phyloP scores from a whole-genome alignment of 768 basidiomycete species.

The Russula compacta region DNA sequence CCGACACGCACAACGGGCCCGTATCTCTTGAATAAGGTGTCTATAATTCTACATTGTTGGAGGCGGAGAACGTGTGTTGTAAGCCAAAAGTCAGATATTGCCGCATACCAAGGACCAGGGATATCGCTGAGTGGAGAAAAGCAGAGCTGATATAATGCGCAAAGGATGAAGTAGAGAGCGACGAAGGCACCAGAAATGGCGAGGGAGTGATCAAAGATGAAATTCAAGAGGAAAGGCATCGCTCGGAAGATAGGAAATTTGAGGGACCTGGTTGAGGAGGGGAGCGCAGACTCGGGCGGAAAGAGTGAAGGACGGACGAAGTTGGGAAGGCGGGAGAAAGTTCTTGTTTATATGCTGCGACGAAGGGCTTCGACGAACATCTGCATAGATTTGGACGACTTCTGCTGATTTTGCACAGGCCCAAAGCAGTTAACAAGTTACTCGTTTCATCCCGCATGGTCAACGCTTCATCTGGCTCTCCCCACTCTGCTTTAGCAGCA shows the following conservation, averaged over 20 bases:
- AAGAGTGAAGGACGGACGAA: not conserved
- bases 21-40: slow-evolving; percentile 55
- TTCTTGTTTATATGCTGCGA: slow-evolving; percentile 9
- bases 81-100: slow-evolving; percentile 60
- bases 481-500: not conserved
- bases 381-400: not conserved
- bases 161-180: slow-evolving; percentile 19
- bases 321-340: not conserved
- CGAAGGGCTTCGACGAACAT: not conserved
- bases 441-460: not conserved
- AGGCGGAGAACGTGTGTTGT: slow-evolving; percentile 58
- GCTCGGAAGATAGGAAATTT: not conserved
- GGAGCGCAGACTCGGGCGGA: not conserved
- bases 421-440: slow-evolving; percentile 6
- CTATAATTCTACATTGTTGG: slow-evolving; percentile 58
- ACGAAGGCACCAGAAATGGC: slow-evolving; percentile 12
- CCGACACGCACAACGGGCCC: slow-evolving; percentile 70
- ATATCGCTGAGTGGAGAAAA: slow-evolving; percentile 62
- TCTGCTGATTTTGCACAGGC: slow-evolving; percentile 1
- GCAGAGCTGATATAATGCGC: slow-evolving; percentile 36
- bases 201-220: slow-evolving; percentile 14
- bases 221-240: slow-evolving; percentile 16
- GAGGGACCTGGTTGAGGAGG: slow-evolving; percentile 2
- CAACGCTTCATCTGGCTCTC: not conserved
- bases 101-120: slow-evolving; percentile 73